Conservation (phyloP, 805 yeast species). For the Metschnikowia corniflorae region DNA sequence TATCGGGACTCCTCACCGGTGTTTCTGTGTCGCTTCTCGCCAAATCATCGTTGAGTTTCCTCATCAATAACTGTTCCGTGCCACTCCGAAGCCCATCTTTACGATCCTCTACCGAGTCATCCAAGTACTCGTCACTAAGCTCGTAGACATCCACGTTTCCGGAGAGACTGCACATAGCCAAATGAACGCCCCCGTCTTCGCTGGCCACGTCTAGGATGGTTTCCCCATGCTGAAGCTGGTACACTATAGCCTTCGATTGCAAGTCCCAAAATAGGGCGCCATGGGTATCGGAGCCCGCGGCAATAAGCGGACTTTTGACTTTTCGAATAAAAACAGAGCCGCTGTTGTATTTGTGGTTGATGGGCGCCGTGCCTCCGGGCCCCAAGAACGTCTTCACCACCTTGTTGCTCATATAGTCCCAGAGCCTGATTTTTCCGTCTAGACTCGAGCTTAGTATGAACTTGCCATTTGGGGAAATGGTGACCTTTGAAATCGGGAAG, state of each 20-base stretch:
- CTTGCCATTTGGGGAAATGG: constrained; percentile 76
- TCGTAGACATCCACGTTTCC: constrained; percentile 16
- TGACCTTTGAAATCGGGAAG: constrained; percentile 73
- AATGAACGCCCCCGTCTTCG: constrained; percentile 31
- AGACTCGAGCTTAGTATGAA: constrained; percentile 73
- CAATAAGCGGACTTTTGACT: constrained; percentile 38
- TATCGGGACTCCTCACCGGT: too few species aligned
- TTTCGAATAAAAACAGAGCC: constrained; percentile 48
- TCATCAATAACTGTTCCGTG: too few species aligned
- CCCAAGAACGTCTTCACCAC: constrained; percentile 70
- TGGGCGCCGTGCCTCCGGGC: constrained; percentile 20
- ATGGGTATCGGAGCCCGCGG: constrained; percentile 59
- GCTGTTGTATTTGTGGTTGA: constrained; percentile 53
- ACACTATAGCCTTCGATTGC: constrained; percentile 51
- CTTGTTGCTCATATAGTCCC: constrained; percentile 82
- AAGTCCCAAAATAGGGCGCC: constrained; percentile 63
- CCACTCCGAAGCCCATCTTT: too few species aligned
- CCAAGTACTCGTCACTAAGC: constrained; percentile 5
- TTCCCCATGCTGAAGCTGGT: constrained; percentile 19
- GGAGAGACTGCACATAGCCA: constrained; percentile 28
- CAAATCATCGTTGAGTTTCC: too few species aligned
- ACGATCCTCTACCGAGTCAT: background rate
- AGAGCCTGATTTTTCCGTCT: constrained; percentile 73
- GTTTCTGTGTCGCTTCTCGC: too few species aligned
- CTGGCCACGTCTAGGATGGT: constrained; percentile 44